phyloP scores from a whole-genome alignment of 148 eudicot species.

The Mesembryanthemum crystallinum region DNA sequence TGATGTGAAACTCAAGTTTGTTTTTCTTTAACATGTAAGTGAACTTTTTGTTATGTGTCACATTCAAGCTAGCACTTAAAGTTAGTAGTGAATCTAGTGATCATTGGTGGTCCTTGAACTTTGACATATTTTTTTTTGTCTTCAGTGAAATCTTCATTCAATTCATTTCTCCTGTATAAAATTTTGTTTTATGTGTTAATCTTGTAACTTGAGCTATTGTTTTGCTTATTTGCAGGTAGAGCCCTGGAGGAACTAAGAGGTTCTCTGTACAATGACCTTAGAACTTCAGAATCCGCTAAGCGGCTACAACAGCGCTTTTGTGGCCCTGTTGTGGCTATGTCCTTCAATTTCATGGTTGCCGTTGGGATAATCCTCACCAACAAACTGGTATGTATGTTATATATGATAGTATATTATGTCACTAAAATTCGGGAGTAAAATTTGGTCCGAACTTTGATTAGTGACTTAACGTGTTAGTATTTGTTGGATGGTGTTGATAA shows the following conservation, averaged over 20 bases:
- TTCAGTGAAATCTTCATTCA: background rate
- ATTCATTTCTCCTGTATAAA: background rate
- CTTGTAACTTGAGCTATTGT: background rate
- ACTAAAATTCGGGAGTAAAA: no score
- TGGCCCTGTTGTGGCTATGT: conserved; percentile 78
- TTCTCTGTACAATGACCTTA: conserved; percentile 62
- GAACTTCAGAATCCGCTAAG: conserved; percentile 81
- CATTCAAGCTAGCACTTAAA: background rate
- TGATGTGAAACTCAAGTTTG: background rate
- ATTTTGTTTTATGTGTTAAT: no score
- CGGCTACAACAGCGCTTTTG: conserved; percentile 77
- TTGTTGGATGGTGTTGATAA: background rate
- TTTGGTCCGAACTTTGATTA: no score
- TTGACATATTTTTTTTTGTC: background rate
- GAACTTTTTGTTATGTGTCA: conserved; percentile 10
- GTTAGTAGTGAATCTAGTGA: background rate
- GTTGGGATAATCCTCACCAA: conserved; percentile 76
- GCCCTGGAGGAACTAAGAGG: conserved; percentile 88
- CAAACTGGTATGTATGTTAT: conserved; percentile 47
- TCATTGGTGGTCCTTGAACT: background rate
- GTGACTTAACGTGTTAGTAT: background rate
- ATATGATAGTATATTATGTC: no score
- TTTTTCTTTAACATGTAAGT: conserved; percentile 16
- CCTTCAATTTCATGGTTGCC: conserved; percentile 79
- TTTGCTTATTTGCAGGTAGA: conserved; percentile 39